Evolutionary conservation across 2,329 filamentous ascomycete genomes (phyloP).

Genomic region (Verticillium dahliae): DNA sequence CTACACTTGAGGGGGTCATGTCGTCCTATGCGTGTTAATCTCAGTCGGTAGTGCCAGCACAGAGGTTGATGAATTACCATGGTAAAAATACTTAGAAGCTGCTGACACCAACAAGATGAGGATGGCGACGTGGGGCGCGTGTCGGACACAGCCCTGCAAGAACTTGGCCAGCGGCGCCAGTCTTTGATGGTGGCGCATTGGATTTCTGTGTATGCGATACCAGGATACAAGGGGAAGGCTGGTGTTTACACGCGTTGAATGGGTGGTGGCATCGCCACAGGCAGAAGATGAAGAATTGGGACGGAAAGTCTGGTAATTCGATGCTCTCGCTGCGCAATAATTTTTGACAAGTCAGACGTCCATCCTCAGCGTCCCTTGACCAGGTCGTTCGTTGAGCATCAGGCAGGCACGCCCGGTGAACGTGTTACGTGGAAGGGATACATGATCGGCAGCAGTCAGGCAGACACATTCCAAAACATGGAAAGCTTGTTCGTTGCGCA

Average conservation of each 20-base stretch:
- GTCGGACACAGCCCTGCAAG: not conserved
- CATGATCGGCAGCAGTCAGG: not conserved
- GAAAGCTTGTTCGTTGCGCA: not conserved
- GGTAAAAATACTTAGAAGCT: constrained; percentile 8
- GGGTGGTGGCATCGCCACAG: not conserved
- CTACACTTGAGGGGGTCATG: constrained; percentile 47
- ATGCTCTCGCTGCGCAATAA: not conserved
- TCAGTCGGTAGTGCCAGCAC: not conserved
- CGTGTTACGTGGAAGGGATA: not conserved
- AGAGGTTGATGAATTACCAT: constrained; percentile 1
- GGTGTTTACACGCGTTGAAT: not conserved
- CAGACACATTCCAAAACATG: not conserved
- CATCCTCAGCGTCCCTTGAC: no score
- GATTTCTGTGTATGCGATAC: not conserved
- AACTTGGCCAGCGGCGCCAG: not conserved
- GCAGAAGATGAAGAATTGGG: not conserved
- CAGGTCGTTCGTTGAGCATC: no score
- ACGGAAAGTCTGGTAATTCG: not conserved
- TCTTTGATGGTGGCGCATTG: not conserved
- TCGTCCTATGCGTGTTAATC: constrained; percentile 4
- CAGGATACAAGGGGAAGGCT: not conserved
- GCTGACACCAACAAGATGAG: constrained; percentile 6
- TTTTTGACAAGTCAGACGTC: not conserved
- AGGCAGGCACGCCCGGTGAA: not conserved
- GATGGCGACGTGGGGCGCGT: not conserved